Evolutionary conservation across 2,329 filamentous ascomycete genomes (phyloP).

Genomic region (Trichoderma lentiforme): DNA sequence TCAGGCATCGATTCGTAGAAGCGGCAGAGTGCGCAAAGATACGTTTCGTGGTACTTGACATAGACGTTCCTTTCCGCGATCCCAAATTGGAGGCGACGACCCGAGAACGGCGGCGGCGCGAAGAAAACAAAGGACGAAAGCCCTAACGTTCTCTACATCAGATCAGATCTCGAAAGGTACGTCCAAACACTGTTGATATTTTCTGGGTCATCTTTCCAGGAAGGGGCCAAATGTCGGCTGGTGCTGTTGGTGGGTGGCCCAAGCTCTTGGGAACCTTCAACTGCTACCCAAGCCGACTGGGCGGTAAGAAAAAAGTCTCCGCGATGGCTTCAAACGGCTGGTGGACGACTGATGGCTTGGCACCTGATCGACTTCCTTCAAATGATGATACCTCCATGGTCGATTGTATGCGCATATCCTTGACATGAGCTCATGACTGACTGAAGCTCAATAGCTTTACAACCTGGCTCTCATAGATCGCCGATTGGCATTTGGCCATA

Average conservation of each 20-base stretch:
- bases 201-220: background rate
- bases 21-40: background rate
- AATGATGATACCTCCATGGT: background rate
- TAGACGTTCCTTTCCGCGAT: background rate
- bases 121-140: background rate
- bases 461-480: background rate
- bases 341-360: background rate
- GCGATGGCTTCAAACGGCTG: background rate
- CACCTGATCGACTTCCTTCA: background rate
- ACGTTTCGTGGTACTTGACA: background rate
- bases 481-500: background rate
- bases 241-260: constrained; percentile 11
- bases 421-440: background rate
- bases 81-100: background rate
- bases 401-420: background rate
- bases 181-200: background rate
- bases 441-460: background rate
- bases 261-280: constrained; percentile 6
- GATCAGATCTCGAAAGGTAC: background rate
- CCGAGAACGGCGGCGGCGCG: background rate
- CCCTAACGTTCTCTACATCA: background rate
- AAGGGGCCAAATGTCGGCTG: background rate
- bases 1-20: background rate
- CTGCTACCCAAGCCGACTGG: background rate
- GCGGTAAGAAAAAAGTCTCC: background rate